phyloP scores from a whole-genome alignment of 306 rosid species.

The Lupinus albus region DNA sequence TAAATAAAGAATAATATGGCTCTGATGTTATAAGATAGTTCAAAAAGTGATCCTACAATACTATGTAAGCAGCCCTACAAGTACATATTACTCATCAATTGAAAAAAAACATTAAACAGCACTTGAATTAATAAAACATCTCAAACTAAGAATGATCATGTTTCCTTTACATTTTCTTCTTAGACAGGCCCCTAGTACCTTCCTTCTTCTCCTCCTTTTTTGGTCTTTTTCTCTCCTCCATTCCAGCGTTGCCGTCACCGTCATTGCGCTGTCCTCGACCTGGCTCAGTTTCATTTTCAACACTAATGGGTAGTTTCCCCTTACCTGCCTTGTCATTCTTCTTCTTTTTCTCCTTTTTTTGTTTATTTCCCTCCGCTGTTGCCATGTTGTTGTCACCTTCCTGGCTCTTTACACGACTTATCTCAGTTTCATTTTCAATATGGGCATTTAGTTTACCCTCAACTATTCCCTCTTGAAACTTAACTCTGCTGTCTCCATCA shows the following conservation, averaged over 20 bases:
- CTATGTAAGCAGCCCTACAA: too few species aligned
- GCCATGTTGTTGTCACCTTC: background rate
- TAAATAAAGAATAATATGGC: slow-evolving; percentile 7
- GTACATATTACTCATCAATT: too few species aligned
- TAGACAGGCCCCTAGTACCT: background rate
- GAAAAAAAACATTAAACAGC: too few species aligned
- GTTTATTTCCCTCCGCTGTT: slow-evolving; percentile 31
- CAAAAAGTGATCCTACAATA: slow-evolving; percentile 9
- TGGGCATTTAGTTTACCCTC: background rate
- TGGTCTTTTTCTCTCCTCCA: slow-evolving; percentile 28
- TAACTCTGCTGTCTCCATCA: slow-evolving; percentile 2
- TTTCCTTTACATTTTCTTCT: slow-evolving; percentile 41
- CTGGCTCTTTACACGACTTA: background rate
- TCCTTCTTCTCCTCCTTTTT: slow-evolving; percentile 20
- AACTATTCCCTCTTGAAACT: slow-evolving; percentile 13
- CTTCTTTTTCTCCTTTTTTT: background rate
- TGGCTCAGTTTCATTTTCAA: background rate
- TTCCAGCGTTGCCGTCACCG: background rate
- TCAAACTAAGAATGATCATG: background rate
- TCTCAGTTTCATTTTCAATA: background rate
- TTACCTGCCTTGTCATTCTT: background rate
- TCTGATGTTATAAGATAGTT: background rate
- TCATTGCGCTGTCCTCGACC: background rate
- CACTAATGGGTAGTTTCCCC: background rate
- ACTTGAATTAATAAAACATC: too few species aligned